Conservation (phyloP, 2,329 filamentous ascomycete genomes). For the Penicillium brasilianum region DNA sequence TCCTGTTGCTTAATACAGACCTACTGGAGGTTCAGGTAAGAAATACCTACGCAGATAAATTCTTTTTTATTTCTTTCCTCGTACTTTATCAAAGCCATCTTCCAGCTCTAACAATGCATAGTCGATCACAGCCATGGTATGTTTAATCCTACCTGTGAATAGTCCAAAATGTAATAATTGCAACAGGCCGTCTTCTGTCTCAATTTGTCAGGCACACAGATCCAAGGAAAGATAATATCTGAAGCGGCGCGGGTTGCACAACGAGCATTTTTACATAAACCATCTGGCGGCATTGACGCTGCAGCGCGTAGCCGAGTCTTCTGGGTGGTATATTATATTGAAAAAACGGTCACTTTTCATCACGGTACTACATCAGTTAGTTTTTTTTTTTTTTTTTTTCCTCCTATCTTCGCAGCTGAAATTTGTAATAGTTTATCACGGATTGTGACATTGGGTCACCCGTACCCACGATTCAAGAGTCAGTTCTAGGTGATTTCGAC, state of each 20-base stretch:
- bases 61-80: neutral
- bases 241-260: slow-evolving; percentile 2
- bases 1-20: neutral
- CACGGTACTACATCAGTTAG: neutral
- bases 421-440: neutral
- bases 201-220: neutral
- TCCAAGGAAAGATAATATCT: neutral
- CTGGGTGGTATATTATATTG: slow-evolving; percentile 5
- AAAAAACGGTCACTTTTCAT: slow-evolving; percentile 1
- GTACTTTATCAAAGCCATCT: neutral
- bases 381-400: neutral
- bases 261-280: neutral
- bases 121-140: neutral
- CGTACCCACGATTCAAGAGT: neutral
- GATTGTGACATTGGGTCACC: slow-evolving; percentile 2
- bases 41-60: neutral
- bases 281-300: neutral
- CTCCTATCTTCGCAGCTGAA: neutral
- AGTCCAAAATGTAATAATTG: neutral
- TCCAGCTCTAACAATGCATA: neutral
- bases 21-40: slow-evolving; percentile 2
- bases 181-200: neutral
- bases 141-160: neutral
- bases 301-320: neutral
- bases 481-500: neutral